Base-by-base conservation (phyloP, 1,284 basidiomycete genomes). In the Papiliotrema fonsecae region DNA sequence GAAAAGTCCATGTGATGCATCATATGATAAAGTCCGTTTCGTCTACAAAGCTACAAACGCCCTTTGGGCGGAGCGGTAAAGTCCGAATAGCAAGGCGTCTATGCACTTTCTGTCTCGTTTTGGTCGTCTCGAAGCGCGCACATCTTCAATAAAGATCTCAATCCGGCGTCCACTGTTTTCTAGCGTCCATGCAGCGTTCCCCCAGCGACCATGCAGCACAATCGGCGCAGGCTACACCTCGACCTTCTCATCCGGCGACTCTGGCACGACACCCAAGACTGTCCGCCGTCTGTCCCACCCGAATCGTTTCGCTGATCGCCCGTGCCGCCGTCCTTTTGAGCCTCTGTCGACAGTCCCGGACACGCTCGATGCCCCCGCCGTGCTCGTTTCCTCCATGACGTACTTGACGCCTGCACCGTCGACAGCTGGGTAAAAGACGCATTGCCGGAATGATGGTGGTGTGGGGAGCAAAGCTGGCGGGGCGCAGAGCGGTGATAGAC, bases 181-280 rank as follows among this genome's bases (percentile, higher is more conserved):
- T 37, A 9, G 11, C 5, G 37, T 22, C 4, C 19, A 16, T 39
- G 37, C 18, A n/a, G n/a, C n/a, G n/a, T n/a, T n/a, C n/a, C n/a
- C n/a, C n/a, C n/a, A n/a, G n/a, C n/a, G n/a, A n/a, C n/a, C n/a
- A n/a, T n/a, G n/a, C n/a, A n/a, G n/a, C n/a, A n/a, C n/a, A n/a
- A n/a, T n/a, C n/a, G n/a, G n/a, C n/a, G n/a, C 37, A 22, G 21
- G 37, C 37, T 39, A 41, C 9, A 41, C 39, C 16, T 41, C 39
- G 3, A 19, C 22, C 24, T 41, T 41, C 39, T 41, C 37, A 16
- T 39, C 39, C 39, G 16, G 19, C 13, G 18, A 22, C 39, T 41
- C 39, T n/a, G 21, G 4, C 9, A 41, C 22, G 22, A 41, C 24
- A 4, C 24, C 39, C 26, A 41, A n/a, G 16, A 5, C 24, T 16